Evolutionary conservation across 2,329 filamentous ascomycete species (phyloP), one percentile per base, ranked within the genome.

Genomic region (Parafenestella ontariensis): DNA sequence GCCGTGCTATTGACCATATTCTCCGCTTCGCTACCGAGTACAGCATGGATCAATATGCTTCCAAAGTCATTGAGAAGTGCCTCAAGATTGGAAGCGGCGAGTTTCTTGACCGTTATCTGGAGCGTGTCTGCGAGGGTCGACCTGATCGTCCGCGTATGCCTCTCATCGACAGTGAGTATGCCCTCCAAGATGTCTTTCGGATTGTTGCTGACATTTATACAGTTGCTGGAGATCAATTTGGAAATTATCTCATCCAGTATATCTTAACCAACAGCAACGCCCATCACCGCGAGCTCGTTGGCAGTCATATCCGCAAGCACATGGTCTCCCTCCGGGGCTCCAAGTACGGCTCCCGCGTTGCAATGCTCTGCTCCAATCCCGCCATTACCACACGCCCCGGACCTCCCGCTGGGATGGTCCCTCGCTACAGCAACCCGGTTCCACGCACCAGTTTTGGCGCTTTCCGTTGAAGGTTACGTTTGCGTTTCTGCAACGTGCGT

Each of bases 271-370:
- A 97, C 74, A 89, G 92, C 57, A 87, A 88, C 53, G 82, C 89
- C 49, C 92, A 96, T 74, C 95, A 98, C 74, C 91, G 92, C 54
- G 96, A 99, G 73, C 82, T 96, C 62, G 95, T 99, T 62, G 92
- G 93, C 43, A 88, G 88, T 52, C 95, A 99, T 73, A 96, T 99
- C 68, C 90, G 85, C 67, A 98, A 98, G 85, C 95, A 99, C 77
- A 99, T 99, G 95, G 95, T 99, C 8, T 99, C 95, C 52, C 89
- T 99, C 44, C 91, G 95, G 57, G 95, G 95, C 52, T 98, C 95
- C 71, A 99, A 99, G 77, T 99, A 98, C 75, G 95, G 95, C 57
- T 99, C 95, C 55, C 91, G 95, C 53, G 95, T 99, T 59, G 95
- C 95, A 28, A 98, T 99, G 94, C 89, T 99, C 49, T 99, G 96